Conservation (phyloP, 169 alveolate genomes). For the Besnoitia besnoiti region DNA sequence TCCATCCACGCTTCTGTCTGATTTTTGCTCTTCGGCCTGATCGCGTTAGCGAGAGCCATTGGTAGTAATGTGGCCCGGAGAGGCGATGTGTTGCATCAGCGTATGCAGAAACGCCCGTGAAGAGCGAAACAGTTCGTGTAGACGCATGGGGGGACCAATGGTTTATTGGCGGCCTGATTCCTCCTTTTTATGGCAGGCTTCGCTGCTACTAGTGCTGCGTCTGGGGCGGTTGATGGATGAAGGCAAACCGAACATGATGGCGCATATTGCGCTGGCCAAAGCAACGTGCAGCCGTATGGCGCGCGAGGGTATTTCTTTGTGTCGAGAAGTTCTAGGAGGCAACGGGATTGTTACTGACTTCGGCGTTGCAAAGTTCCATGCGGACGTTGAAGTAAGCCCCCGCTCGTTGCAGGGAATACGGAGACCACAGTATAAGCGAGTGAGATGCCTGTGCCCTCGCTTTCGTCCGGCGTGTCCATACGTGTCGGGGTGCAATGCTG, state of each 20-base stretch:
- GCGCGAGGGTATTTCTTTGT: slow-evolving; percentile 79
- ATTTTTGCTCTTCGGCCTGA: no score
- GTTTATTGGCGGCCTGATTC: no score
- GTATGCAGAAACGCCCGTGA: no score
- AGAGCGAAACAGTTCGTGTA: no score
- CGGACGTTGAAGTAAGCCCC: slow-evolving; percentile 79
- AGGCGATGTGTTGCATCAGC: not conserved
- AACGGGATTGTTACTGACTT: slow-evolving; percentile 82
- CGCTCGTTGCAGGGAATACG: slow-evolving; percentile 84
- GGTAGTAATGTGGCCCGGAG: no score
- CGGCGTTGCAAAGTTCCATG: slow-evolving; percentile 77
- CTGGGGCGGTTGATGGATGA: slow-evolving; percentile 72
- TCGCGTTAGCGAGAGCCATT: no score
- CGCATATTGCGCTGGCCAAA: slow-evolving; percentile 79
- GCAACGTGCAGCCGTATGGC: slow-evolving; percentile 76
- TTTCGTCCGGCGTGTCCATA: no score
- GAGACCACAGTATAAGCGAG: slow-evolving; percentile 85
- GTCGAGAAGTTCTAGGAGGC: slow-evolving; percentile 87
- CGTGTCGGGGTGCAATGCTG: no score
- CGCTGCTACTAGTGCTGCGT: slow-evolving; percentile 58
- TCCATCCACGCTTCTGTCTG: not conserved
- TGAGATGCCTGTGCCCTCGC: no score
- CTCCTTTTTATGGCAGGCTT: not conserved
- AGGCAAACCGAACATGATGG: slow-evolving; percentile 75
- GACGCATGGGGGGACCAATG: no score